Evolutionary conservation across 768 basidiomycete genomes (phyloP).

Genomic region (Amanita rubescens): DNA sequence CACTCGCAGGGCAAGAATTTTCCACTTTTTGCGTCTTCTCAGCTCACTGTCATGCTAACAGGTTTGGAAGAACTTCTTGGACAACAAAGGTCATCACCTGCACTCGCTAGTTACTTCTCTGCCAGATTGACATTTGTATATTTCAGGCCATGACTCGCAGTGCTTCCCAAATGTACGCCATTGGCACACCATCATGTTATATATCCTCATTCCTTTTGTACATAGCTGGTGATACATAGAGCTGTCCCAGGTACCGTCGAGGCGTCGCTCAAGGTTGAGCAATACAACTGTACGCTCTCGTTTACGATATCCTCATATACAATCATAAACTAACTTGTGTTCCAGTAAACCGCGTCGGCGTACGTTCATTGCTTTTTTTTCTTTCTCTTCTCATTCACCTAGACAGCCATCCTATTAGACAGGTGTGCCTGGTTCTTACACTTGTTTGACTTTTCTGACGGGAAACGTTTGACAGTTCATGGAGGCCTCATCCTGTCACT

Average conservation of each 20-base stretch:
- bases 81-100: conserved; percentile 50
- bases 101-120: neutral
- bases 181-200: neutral
- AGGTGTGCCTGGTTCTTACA: conserved; percentile 21
- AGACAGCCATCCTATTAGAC: conserved; percentile 22
- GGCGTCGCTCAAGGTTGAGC: conserved; percentile 64
- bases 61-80: conserved; percentile 81
- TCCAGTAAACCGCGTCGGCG: conserved; percentile 77
- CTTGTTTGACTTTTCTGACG: neutral
- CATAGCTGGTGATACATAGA: conserved; percentile 58
- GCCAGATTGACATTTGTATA: conserved; percentile 7
- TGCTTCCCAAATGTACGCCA: conserved; percentile 69
- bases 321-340: neutral
- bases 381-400: conserved; percentile 1
- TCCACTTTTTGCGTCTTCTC: neutral
- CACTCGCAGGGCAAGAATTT: conserved; percentile 44
- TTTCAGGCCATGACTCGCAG: conserved; percentile 71
- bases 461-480: conserved; percentile 45
- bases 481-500: conserved; percentile 77
- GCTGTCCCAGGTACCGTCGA: conserved; percentile 70
- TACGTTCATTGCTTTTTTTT: conserved; percentile 25
- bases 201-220: conserved; percentile 5
- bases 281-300: conserved; percentile 54
- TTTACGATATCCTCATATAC: neutral
- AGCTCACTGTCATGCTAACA: conserved; percentile 17